Percentiles rank a stretch among this genome's conserved stretches.
These are phyloP conservation scores for Erysimum cheiranthoides DNA, from an alignment of 345 rosid species.

Conservation along the genomic window DNA sequence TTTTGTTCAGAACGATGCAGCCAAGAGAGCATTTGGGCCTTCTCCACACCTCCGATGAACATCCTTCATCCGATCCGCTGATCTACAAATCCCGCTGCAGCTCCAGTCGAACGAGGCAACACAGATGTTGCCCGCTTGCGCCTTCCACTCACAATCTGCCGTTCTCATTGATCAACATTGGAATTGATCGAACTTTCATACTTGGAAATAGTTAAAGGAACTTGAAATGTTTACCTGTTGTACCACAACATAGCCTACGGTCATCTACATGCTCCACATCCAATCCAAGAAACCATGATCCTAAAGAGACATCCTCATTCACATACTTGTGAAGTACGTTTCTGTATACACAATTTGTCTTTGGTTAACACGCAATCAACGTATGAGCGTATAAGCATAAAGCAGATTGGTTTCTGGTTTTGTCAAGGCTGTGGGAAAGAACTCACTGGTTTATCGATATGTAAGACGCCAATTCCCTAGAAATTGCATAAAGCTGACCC, in stretches of 20 bases:
- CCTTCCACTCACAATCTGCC: constrained; percentile 95
- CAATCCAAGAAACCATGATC: constrained; percentile 97
- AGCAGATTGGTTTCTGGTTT: constrained; percentile 11
- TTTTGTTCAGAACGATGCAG: constrained; percentile 60
- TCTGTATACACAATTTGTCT: constrained; percentile 49
- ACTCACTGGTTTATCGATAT: constrained; percentile 89
- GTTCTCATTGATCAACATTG: constrained; percentile 13
- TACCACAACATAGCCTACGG: constrained; percentile 96
- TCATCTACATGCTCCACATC: constrained; percentile 97
- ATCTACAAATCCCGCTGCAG: constrained; percentile 90
- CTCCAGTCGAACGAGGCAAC: constrained; percentile 94
- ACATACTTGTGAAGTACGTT: constrained; percentile 86
- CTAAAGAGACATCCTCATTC: constrained; percentile 94
- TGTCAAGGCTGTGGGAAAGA: constrained; percentile 6
- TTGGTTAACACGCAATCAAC: constrained; percentile 30
- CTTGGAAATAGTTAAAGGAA: background rate
- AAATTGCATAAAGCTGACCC: constrained; percentile 92
- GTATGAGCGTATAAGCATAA: background rate
- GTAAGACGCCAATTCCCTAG: constrained; percentile 86
- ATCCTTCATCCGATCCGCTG: constrained; percentile 85
- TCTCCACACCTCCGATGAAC: constrained; percentile 92
- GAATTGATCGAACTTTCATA: background rate
- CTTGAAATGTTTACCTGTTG: constrained; percentile 67
- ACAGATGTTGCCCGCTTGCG: constrained; percentile 88
- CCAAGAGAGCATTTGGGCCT: constrained; percentile 77